Evolutionary conservation across 2,329 filamentous ascomycete genomes (phyloP).

Genomic region (Diaporthe sp.): DNA sequence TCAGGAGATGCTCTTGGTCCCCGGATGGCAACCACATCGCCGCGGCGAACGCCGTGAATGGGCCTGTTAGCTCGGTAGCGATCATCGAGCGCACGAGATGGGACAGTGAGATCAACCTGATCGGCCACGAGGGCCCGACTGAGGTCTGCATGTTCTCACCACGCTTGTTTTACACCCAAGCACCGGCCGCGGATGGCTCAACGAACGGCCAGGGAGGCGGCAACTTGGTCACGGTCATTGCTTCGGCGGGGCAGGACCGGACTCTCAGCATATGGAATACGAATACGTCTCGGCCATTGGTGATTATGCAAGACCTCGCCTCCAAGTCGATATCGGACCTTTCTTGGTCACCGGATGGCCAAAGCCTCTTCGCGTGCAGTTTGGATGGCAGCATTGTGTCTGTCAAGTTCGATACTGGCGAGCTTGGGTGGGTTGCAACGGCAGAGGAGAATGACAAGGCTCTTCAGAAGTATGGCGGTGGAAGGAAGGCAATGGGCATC

Average conservation of each 20-base stretch:
- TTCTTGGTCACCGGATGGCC: conserved; percentile 93
- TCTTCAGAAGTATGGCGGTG: conserved; percentile 91
- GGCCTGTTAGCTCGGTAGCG: conserved; percentile 95
- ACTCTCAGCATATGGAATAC: conserved; percentile 98
- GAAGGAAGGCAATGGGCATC: conserved; percentile 89
- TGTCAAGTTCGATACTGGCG: conserved; percentile 85
- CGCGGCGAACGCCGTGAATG: conserved; percentile 96
- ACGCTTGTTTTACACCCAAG: conserved; percentile 82
- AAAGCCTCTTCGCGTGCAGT: conserved; percentile 86
- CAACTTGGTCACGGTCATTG: conserved; percentile 88
- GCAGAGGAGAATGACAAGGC: conserved; percentile 93
- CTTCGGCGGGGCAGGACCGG: conserved; percentile 96
- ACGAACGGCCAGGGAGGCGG: conserved; percentile 62
- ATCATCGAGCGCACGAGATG: conserved; percentile 93
- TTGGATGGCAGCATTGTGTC: conserved; percentile 91
- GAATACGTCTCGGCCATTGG: conserved; percentile 89
- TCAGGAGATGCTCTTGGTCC: conserved; percentile 96
- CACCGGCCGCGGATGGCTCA: conserved; percentile 70
- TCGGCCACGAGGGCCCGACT: conserved; percentile 95
- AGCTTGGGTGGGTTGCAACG: conserved; percentile 89
- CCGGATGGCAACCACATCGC: conserved; percentile 98
- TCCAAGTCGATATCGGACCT: conserved; percentile 95
- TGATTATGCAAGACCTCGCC: conserved; percentile 90
- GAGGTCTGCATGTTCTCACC: conserved; percentile 99
- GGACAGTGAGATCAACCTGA: conserved; percentile 97